Base-by-base conservation (phyloP, 2,329 filamentous ascomycete species). In the Alternaria panax region DNA sequence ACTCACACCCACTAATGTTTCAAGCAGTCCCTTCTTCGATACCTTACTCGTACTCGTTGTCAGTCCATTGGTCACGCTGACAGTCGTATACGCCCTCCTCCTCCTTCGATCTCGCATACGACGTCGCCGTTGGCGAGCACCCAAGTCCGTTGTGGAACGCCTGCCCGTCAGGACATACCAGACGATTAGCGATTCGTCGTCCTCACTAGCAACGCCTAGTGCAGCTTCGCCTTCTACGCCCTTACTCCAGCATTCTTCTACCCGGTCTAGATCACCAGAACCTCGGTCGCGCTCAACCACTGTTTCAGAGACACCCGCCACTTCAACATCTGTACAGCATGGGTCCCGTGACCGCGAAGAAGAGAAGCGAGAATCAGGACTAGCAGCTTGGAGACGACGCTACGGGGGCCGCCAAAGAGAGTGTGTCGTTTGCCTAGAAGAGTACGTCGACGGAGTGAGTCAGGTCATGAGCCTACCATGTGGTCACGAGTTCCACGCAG, bases 101-200 rank as follows among this genome's bases (percentile, higher is more conserved):
- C 86, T 98, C 40, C 83, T 98, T 36, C 90, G 95, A 54, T 93
- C 93, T 46, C 90, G 93, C 60, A 96, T 97, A 68, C 89, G 94
- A 51, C 87, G 94, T 60, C 87, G 94, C 64, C 87, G 94, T 68
- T 99, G 95, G 94, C 88, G 95, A 70, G 95, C 95, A n/a, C 95
- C 95, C 5, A 99, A 99, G 79, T 96, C 92, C 1, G 89, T 99
- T 0, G 93, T 99, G 18, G 93, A 97, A 68, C 89, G 91, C 59
- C 85, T 99, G n/a, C 95, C 95, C 2, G 93, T 99, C 14, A 89
- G 94, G 59, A 98, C 93, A 0, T 99, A 97, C 73, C 93, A 96
- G 71, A 96, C 93, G 0, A 91, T 97, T 2, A 87, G 77, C 80
- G 85, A 76, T 71, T 86, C 71, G 69, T 86, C 67, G 11, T 82